Percentiles rank a stretch among this genome's conserved stretches.
Evolutionary conservation across 495 filamentous ascomycete species (phyloP).

Genomic region (Talaromyces adpressus): DNA sequence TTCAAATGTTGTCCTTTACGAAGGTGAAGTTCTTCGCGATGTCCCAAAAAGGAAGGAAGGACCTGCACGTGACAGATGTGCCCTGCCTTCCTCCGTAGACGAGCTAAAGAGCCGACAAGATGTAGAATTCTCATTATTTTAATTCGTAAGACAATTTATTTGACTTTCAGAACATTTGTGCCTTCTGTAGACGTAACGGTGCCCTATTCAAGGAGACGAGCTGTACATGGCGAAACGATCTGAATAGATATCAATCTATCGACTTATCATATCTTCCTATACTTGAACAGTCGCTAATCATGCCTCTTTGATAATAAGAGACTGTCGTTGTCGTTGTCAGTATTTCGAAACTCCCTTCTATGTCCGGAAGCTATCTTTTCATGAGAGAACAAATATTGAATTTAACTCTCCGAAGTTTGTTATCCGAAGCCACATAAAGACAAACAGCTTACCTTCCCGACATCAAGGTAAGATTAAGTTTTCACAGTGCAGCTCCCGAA

Average conservation of each 20-base stretch:
- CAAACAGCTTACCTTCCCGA: not conserved
- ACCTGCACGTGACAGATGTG: not conserved
- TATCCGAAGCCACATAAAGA: not conserved
- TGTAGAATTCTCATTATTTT: not conserved
- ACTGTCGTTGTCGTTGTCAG: too few relatives aligned
- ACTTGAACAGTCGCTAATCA: not conserved
- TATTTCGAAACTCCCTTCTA: not conserved
- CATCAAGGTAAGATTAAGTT: not conserved
- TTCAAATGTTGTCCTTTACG: too few relatives aligned
- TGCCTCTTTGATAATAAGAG: not conserved
- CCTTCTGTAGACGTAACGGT: not conserved
- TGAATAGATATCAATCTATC: not conserved
- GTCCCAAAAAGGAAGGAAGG: not conserved
- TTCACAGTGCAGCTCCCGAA: not conserved
- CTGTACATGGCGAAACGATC: not conserved
- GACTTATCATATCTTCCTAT: not conserved
- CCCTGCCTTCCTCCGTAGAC: not conserved
- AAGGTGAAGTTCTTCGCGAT: not conserved
- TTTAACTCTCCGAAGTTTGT: not conserved
- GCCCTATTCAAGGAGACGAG: not conserved
- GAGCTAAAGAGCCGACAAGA: not conserved
- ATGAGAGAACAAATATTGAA: not conserved
- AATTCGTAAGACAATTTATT: not conserved
- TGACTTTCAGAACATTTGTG: not conserved
- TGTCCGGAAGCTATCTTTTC: not conserved